Evolutionary conservation across 306 rosid species (phyloP), one percentile per base, ranked within the genome.

Genomic region (Parietaria judaica): DNA sequence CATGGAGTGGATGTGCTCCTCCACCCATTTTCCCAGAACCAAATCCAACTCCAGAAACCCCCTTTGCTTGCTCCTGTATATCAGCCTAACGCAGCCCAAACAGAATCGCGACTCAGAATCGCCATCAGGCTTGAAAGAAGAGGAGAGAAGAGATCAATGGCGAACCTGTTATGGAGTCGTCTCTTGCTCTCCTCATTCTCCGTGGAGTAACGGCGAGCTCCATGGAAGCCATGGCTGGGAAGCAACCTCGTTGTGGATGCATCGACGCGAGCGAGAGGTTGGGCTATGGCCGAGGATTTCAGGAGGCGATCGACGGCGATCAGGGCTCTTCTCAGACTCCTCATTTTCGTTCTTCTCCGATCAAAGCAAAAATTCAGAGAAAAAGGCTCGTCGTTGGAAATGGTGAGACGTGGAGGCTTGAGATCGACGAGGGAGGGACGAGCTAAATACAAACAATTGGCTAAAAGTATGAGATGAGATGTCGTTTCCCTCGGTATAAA

Each of bases 1-100:
- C 84, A 91, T 67, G 36, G 95, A 74, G 62, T 70, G 79, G 43
- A 91, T 71, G 56, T 91, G 72, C 31, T 88, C 81, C 80, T 88
- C 84, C 3, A 88, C 96, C 98, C 98, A 91, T 72, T 88, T 88
- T 8, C 98, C 98, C 17, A 91, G 84, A 52, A 91, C 69, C 89
- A 91, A 82, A 73, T 91, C 98, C 67, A 91, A 70, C 51, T 91
- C 96, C 51, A 91, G 66, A 65, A 88, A 82, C 53, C 98, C 98
- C 53, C 95, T 80, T 45, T 91, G 98, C 65, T 78, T 92, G 84
- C 98, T 92, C 80, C 96, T 81, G 56, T 92, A 92, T 35, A 92
- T 50, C 14, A 92, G 48, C 63, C 94, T 90, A 61, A 64, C 14
- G 54, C 31, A 47, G 6, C 62, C 41, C 9, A 8, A 36, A 14